These are phyloP conservation scores for Skeletonema marinoi DNA, from an alignment of 108 stramenopile genomes.

Conservation along the genomic window DNA sequence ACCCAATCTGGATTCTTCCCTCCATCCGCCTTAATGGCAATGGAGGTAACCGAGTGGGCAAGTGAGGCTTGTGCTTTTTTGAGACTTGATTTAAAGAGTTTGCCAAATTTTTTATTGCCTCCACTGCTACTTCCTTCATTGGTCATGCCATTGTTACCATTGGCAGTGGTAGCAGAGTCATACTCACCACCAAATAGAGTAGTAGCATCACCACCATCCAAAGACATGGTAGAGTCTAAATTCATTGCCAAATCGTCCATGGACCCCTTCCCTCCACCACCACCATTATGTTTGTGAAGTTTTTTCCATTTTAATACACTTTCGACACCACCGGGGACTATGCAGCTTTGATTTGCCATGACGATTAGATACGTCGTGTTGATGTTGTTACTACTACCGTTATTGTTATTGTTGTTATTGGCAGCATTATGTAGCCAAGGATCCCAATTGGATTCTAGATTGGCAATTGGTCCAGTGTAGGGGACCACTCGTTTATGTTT, in stretches of 20 bases:
- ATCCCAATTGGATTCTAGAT: conserved; percentile 50
- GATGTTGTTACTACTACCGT: conserved; percentile 38
- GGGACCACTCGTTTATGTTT: conserved; percentile 8
- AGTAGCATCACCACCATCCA: conserved; percentile 13
- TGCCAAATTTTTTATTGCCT: not conserved
- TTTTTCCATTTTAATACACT: conserved; percentile 52
- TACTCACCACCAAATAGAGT: not conserved
- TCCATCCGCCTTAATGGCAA: conserved; percentile 76
- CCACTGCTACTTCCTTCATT: not conserved
- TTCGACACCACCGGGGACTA: conserved; percentile 68
- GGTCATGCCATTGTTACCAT: not conserved
- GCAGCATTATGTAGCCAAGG: conserved; percentile 15
- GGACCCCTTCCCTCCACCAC: not conserved
- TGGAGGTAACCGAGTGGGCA: conserved; percentile 60
- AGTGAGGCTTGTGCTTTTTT: conserved; percentile 61
- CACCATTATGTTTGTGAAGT: not conserved
- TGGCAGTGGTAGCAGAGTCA: not conserved
- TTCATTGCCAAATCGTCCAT: conserved; percentile 16
- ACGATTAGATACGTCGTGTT: conserved; percentile 52
- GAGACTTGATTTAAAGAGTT: conserved; percentile 59
- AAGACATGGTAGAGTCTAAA: conserved; percentile 43
- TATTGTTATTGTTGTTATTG: conserved; percentile 33
- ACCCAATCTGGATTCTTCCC: conserved; percentile 77
- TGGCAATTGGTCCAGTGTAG: conserved; percentile 47
- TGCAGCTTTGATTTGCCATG: conserved; percentile 47